A percentile compares a stretch with the other conserved stretches of the same genome.
phyloP scores from a whole-genome alignment of 371 early-diverging fungal genomes.

The Phascolomyces articulosus region DNA sequence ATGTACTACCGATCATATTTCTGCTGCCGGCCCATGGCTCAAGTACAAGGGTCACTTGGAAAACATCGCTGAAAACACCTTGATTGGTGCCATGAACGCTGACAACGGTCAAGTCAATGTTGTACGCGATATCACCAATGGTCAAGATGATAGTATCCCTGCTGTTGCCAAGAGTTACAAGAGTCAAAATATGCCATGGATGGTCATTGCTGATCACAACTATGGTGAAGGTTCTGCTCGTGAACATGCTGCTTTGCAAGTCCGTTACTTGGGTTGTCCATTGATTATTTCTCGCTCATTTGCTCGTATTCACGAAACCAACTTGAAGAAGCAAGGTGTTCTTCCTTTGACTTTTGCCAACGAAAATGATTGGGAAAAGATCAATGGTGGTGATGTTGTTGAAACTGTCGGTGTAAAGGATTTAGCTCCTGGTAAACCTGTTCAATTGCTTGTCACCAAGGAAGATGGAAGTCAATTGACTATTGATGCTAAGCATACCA shows the following conservation, averaged over 20 bases:
- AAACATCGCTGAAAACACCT: conserved; percentile 95
- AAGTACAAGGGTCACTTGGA: conserved; percentile 97
- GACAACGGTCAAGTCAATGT: conserved; percentile 88
- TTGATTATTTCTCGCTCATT: conserved; percentile 90
- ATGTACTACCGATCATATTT: conserved; percentile 98
- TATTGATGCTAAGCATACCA: conserved; percentile 80
- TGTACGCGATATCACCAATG: conserved; percentile 74
- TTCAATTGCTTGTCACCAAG: conserved; percentile 54
- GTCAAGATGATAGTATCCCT: conserved; percentile 81
- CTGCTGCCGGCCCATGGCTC: conserved; percentile 95
- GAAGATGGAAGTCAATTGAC: conserved; percentile 63
- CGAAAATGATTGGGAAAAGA: conserved; percentile 79
- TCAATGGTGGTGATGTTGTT: conserved; percentile 81
- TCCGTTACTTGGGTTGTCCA: conserved; percentile 90
- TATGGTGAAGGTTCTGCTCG: conserved; percentile 98
- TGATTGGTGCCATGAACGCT: conserved; percentile 95
- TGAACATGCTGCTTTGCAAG: conserved; percentile 96
- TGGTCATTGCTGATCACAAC: conserved; percentile 94
- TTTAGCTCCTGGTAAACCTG: conserved; percentile 62
- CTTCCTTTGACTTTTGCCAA: conserved; percentile 91
- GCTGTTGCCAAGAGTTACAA: conserved; percentile 91
- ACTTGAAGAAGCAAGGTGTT: conserved; percentile 98
- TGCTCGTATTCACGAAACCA: conserved; percentile 98
- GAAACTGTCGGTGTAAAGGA: conserved; percentile 78
- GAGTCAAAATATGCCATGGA: conserved; percentile 81